A percentile compares a stretch with the other conserved stretches of the same genome.
Evolutionary conservation across 2,329 filamentous ascomycete genomes (phyloP).

Genomic region (Didymosphaeria variabile): DNA sequence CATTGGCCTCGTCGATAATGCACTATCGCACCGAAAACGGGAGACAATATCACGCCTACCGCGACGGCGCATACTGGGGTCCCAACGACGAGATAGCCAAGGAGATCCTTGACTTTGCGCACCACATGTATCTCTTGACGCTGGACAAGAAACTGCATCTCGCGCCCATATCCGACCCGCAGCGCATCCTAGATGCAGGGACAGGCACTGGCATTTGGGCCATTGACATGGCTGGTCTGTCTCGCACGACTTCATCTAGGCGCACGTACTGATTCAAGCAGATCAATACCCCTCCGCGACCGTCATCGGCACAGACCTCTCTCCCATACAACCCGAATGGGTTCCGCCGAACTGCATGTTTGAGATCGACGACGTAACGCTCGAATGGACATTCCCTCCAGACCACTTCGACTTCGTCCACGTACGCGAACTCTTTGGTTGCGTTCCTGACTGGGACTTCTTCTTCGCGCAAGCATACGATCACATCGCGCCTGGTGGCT

Average conservation of each 20-base stretch:
- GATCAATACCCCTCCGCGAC: slow-evolving; percentile 41
- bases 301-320: slow-evolving; percentile 57
- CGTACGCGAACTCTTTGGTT: slow-evolving; percentile 56
- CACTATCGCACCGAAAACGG: slow-evolving; percentile 51
- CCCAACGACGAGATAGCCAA: slow-evolving; percentile 56
- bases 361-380: slow-evolving; percentile 57
- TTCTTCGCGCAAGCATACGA: slow-evolving; percentile 50
- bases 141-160: slow-evolving; percentile 46
- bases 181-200: slow-evolving; percentile 45
- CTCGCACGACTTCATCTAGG: neutral
- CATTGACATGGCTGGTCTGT: slow-evolving; percentile 38
- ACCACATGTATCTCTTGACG: slow-evolving; percentile 50
- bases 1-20: slow-evolving; percentile 46
- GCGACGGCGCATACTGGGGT: slow-evolving; percentile 50
- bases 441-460: slow-evolving; percentile 56
- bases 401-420: slow-evolving; percentile 57
- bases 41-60: slow-evolving; percentile 48
- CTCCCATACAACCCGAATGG: slow-evolving; percentile 59
- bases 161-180: slow-evolving; percentile 42
- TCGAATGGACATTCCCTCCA: slow-evolving; percentile 52
- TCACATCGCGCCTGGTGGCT: slow-evolving; percentile 54
- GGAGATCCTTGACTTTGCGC: slow-evolving; percentile 56
- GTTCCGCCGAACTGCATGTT: slow-evolving; percentile 58
- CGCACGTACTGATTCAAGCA: slow-evolving; percentile 14
- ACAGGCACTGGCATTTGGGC: slow-evolving; percentile 51